Percentiles rank a stretch among this genome's conserved stretches.
Conservation (phyloP, 768 basidiomycete genomes). For the Phlegmacium glaucopus region DNA sequence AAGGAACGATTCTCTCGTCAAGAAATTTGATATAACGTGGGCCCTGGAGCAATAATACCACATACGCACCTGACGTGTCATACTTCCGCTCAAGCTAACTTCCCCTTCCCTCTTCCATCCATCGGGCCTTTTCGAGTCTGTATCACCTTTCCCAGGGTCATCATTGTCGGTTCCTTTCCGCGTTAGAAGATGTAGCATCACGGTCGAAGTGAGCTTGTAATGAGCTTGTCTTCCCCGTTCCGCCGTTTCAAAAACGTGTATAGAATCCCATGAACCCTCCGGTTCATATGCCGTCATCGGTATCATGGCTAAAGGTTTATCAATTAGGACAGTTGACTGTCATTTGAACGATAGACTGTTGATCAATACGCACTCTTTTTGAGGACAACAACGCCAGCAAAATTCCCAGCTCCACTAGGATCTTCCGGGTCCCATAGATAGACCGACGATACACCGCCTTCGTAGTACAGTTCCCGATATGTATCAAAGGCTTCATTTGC, state of each 20-base stretch:
- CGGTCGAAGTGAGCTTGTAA: slow-evolving; percentile 95
- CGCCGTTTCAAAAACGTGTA: slow-evolving; percentile 95
- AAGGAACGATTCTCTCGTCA: no score
- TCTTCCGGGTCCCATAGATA: slow-evolving; percentile 99
- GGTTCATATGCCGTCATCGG: slow-evolving; percentile 56
- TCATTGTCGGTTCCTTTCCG: slow-evolving; percentile 36
- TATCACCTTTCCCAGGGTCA: slow-evolving; percentile 30
- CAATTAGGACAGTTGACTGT: background rate
- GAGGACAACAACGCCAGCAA: slow-evolving; percentile 93
- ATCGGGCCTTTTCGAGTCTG: slow-evolving; percentile 36
- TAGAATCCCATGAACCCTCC: slow-evolving; percentile 94
- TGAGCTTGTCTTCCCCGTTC: slow-evolving; percentile 91
- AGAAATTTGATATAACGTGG: no score
- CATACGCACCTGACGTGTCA: slow-evolving; percentile 86
- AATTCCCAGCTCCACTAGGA: slow-evolving; percentile 53
- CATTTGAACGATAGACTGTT: background rate
- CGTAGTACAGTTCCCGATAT: slow-evolving; percentile 98
- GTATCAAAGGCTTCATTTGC: slow-evolving; percentile 98
- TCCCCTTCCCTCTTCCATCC: slow-evolving; percentile 66
- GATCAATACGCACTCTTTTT: slow-evolving; percentile 77
- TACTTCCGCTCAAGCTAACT: slow-evolving; percentile 87
- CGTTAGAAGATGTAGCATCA: slow-evolving; percentile 89
- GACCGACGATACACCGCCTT: slow-evolving; percentile 96
- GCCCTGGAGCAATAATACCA: background rate
- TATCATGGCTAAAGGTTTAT: slow-evolving; percentile 48